Percentiles rank a stretch among this genome's conserved stretches.
These are phyloP conservation scores for Amorphotheca resinae DNA, from an alignment of 495 filamentous ascomycete species.

Conservation along the genomic window DNA sequence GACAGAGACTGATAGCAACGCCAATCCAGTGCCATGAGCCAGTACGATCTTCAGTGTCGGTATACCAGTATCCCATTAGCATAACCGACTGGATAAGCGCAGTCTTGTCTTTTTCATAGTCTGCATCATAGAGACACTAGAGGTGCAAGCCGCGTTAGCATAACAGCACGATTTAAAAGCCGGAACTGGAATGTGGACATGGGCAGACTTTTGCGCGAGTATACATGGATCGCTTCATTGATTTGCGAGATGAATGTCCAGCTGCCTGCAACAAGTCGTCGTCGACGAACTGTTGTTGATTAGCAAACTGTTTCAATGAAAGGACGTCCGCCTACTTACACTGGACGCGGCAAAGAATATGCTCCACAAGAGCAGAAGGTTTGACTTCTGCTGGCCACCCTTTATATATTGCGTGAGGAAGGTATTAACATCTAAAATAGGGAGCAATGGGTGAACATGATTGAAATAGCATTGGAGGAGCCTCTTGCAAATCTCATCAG, in stretches of 20 bases:
- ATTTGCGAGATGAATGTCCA: conserved; percentile 8
- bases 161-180: not conserved
- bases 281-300: not conserved
- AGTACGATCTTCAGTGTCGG: conserved; percentile 16
- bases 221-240: conserved; percentile 6
- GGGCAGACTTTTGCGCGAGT: conserved; percentile 7
- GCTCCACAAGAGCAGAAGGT: conserved; percentile 29
- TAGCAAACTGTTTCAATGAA: not conserved
- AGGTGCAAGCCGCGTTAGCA: not conserved
- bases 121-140: conserved; percentile 8
- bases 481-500: conserved; percentile 1
- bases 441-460: conserved; percentile 30
- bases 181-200: not conserved
- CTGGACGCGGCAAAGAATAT: conserved; percentile 29
- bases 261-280: not conserved
- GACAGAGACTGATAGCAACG: conserved; percentile 18
- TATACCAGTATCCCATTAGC: conserved; percentile 18
- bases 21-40: conserved; percentile 20
- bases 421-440: conserved; percentile 25
- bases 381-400: conserved; percentile 22
- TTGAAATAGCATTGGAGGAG: conserved; percentile 20
- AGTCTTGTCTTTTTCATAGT: conserved; percentile 16
- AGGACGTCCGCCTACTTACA: conserved; percentile 12
- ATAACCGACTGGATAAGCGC: conserved; percentile 17
- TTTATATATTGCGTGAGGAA: conserved; percentile 21